Evolutionary conservation across 495 filamentous ascomycete species (phyloP).

Genomic region (Lophiostoma macrostomum): DNA sequence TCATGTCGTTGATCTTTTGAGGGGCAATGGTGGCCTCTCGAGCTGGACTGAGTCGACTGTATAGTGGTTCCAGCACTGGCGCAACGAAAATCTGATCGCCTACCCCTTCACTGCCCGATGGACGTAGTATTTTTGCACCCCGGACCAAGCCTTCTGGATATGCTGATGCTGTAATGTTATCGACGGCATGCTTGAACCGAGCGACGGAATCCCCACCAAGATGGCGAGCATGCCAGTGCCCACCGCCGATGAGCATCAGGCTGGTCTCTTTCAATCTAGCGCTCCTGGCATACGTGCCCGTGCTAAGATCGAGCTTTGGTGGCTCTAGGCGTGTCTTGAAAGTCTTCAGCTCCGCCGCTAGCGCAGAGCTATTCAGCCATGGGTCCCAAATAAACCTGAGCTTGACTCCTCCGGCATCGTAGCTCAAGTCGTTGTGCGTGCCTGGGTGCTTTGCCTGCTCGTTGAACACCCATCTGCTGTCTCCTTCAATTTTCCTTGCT

Average conservation of each 20-base stretch:
- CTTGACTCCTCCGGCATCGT: constrained; percentile 41
- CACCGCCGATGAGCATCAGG: constrained; percentile 48
- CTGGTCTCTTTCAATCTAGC: constrained; percentile 20
- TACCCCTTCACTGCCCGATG: constrained; percentile 29
- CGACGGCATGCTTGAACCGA: constrained; percentile 49
- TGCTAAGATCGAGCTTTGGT: no score
- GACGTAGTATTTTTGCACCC: not conserved
- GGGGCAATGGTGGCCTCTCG: constrained; percentile 50
- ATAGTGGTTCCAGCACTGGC: constrained; percentile 56
- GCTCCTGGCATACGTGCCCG: no score
- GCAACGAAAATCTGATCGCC: constrained; percentile 42
- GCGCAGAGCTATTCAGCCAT: constrained; percentile 54
- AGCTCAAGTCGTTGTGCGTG: constrained; percentile 48
- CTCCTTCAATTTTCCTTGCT: constrained; percentile 50
- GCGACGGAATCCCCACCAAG: constrained; percentile 46
- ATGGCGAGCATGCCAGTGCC: constrained; percentile 57
- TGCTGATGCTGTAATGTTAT: constrained; percentile 39
- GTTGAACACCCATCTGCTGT: constrained; percentile 39
- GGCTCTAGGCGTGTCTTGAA: constrained; percentile 20
- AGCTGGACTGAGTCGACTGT: constrained; percentile 47
- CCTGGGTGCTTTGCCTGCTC: constrained; percentile 35
- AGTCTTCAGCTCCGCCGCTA: constrained; percentile 43
- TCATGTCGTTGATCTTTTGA: constrained; percentile 53
- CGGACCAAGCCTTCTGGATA: not conserved
- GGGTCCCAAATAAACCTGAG: constrained; percentile 62